Percentiles rank a stretch among this genome's conserved stretches.
Conservation (phyloP, 192 early-diverging fungal genomes). For the Allomyces javanicus region DNA sequence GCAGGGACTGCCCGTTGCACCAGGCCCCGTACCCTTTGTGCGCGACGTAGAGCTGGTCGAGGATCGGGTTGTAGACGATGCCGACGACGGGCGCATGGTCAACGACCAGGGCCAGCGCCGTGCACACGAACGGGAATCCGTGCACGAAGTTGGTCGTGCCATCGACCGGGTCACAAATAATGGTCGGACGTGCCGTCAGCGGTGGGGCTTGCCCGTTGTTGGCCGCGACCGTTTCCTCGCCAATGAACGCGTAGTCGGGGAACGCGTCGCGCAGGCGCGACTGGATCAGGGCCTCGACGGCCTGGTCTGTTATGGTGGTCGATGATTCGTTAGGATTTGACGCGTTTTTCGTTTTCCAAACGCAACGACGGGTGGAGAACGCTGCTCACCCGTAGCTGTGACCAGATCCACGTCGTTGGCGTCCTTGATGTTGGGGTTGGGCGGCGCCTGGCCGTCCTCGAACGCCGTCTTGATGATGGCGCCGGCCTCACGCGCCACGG, state of each 20-base stretch:
- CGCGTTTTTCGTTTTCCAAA: too few species aligned
- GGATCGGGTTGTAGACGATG: constrained; percentile 75
- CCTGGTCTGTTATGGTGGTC: constrained; percentile 1
- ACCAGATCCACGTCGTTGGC: constrained; percentile 57
- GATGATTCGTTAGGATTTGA: too few species aligned
- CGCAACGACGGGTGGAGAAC: too few species aligned
- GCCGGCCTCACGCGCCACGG: constrained; percentile 32
- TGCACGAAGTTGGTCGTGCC: constrained; percentile 59
- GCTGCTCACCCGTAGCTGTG: constrained; percentile 54
- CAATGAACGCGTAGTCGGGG: constrained; percentile 65
- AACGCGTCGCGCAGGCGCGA: constrained; percentile 28
- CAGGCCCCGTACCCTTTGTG: constrained; percentile 42
- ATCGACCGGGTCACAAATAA: constrained; percentile 75
- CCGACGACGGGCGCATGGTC: constrained; percentile 59
- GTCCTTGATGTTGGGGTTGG: constrained; percentile 24
- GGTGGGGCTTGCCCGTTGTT: constrained; percentile 2
- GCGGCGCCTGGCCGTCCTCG: constrained; percentile 16
- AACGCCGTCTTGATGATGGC: constrained; percentile 35
- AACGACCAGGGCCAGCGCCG: constrained; percentile 68
- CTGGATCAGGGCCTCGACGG: constrained; percentile 56
- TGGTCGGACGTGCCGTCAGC: constrained; percentile 31
- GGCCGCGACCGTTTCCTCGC: constrained; percentile 61
- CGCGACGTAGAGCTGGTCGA: constrained; percentile 54
- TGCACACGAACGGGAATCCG: constrained; percentile 63
- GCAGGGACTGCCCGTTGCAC: constrained; percentile 24